These are phyloP conservation scores for Actinomucor elegans DNA, from an alignment of 371 early-diverging fungal genomes.

Conservation along the genomic window DNA sequence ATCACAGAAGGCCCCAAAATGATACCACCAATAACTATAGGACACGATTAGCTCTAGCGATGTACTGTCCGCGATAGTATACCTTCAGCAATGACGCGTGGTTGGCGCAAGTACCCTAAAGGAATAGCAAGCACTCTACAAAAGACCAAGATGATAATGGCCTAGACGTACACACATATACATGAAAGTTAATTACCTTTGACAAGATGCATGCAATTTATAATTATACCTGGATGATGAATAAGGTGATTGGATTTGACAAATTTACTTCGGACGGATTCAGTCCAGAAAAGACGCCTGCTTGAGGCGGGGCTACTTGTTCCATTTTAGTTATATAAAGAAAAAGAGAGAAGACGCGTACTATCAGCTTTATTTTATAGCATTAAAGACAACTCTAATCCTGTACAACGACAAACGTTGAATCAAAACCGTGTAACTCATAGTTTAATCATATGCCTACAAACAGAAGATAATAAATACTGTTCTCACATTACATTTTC, in stretches of 20 bases:
- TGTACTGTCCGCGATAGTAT: no score
- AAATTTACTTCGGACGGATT: constrained; percentile 60
- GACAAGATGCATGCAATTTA: no score
- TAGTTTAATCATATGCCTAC: no score
- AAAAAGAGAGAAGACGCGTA: constrained; percentile 1
- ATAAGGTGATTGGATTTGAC: constrained; percentile 59
- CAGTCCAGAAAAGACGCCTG: constrained; percentile 66
- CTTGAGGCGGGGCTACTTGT: constrained; percentile 35
- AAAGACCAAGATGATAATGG: constrained; percentile 63
- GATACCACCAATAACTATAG: constrained; percentile 71
- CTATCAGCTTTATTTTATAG: no score
- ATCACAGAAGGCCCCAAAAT: constrained; percentile 78
- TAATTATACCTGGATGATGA: constrained; percentile 73
- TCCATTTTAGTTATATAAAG: constrained; percentile 3
- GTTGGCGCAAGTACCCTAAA: constrained; percentile 63
- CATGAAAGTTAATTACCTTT: no score
- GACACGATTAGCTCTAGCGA: no score
- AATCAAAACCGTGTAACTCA: no score
- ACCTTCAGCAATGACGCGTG: constrained; percentile 76
- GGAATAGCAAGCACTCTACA: constrained; percentile 63
- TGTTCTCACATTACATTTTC: no score
- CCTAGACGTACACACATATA: no score
- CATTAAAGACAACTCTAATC: no score
- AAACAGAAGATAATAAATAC: no score
- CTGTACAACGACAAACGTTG: no score